These are phyloP conservation scores for Sarocladium kiliense DNA, from an alignment of 2,329 filamentous ascomycete genomes.

Conservation along the genomic window DNA sequence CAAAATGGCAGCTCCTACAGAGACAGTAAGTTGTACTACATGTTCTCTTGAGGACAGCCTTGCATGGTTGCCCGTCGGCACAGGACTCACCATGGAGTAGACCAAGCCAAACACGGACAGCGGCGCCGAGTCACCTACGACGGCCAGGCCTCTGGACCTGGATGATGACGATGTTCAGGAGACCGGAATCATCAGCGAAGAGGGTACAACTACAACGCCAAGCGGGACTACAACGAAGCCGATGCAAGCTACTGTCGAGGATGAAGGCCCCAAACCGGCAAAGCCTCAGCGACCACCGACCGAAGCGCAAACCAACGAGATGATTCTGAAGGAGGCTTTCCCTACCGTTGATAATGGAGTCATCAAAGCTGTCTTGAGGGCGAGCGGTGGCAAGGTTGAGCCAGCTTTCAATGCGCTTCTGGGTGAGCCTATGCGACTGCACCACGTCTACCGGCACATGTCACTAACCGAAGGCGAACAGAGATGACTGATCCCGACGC, in stretches of 20 bases:
- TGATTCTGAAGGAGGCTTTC: constrained; percentile 90
- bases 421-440: constrained; percentile 41
- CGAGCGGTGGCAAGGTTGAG: constrained; percentile 83
- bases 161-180: constrained; percentile 68
- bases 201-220: constrained; percentile 20
- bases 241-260: constrained; percentile 3
- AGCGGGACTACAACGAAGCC: constrained; percentile 16
- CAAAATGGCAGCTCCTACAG: constrained; percentile 36
- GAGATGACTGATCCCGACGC: constrained; percentile 79
- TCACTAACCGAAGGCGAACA: constrained; percentile 24
- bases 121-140: constrained; percentile 60
- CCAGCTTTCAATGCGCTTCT: constrained; percentile 93
- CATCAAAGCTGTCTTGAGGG: constrained; percentile 80
- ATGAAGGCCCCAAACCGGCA: constrained; percentile 49
- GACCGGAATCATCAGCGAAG: constrained; percentile 38
- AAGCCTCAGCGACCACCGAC: constrained; percentile 83
- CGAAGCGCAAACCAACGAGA: constrained; percentile 78
- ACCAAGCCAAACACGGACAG: constrained; percentile 36
- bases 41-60: not conserved
- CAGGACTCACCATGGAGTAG: constrained; percentile 21
- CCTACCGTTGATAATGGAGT: constrained; percentile 75
- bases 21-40: constrained; percentile 34
- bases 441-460: too few species aligned
- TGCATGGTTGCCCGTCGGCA: constrained; percentile 6
- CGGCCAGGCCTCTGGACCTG: constrained; percentile 59